Evolutionary conservation across 78 protist genomes (phyloP).

Genomic region (Dictyostelium firmibasis): DNA sequence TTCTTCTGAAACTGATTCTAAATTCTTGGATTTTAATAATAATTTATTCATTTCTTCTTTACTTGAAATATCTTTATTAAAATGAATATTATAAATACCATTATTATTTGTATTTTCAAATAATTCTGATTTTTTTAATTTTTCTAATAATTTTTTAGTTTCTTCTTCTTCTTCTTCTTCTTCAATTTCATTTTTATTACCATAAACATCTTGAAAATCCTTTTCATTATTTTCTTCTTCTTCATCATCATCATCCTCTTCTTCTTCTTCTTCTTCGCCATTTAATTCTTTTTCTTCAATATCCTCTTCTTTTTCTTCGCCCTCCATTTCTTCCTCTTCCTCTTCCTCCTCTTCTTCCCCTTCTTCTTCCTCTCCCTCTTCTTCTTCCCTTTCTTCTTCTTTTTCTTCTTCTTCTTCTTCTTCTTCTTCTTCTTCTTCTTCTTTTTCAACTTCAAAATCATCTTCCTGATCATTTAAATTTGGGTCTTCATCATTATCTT

Average conservation of each 20-base stretch:
- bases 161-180: slow-evolving; percentile 3
- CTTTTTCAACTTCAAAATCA: background rate
- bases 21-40: background rate
- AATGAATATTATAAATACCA: slow-evolving; percentile 29
- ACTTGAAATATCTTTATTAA: slow-evolving; percentile 21
- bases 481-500: too few relatives aligned
- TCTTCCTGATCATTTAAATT: background rate
- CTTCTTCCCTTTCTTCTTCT: background rate
- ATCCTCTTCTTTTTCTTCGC: background rate
- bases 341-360: background rate
- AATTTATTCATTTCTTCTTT: slow-evolving; percentile 1
- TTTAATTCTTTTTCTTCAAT: background rate
- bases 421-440: background rate
- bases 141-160: background rate
- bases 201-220: slow-evolving; percentile 42
- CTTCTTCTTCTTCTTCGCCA: too few relatives aligned
- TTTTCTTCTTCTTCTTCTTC: background rate
- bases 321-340: background rate
- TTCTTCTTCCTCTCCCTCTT: slow-evolving; percentile 6
- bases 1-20: slow-evolving; percentile 27
- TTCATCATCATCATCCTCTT: background rate
- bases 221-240: background rate
- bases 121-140: background rate
- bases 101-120: background rate
- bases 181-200: background rate